Percentiles rank a stretch among this genome's conserved stretches.
Evolutionary conservation across 2,329 filamentous ascomycete species (phyloP).

Genomic region (Fusarium floridanum): DNA sequence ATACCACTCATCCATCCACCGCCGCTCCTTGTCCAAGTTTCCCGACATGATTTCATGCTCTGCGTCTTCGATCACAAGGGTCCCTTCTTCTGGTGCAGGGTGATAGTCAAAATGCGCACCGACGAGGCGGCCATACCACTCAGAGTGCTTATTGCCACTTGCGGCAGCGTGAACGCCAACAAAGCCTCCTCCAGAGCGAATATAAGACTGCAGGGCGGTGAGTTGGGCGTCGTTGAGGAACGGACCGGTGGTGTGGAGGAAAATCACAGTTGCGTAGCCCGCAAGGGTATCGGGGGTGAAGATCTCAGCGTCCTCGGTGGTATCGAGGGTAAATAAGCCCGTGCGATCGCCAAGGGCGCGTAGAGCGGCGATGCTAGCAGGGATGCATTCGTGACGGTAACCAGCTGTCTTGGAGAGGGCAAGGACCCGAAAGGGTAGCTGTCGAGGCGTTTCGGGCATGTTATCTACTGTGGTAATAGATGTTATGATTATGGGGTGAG

Average conservation of each 20-base stretch:
- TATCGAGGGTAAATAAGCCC: background rate
- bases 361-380: slow-evolving; percentile 13
- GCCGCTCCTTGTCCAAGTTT: background rate
- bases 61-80: background rate
- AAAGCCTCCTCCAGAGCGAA: slow-evolving; percentile 19
- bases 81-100: slow-evolving; percentile 26
- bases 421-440: slow-evolving; percentile 9
- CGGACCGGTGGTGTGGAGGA: slow-evolving; percentile 24
- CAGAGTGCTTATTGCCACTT: background rate
- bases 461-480: background rate
- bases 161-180: slow-evolving; percentile 32
- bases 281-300: background rate
- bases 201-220: background rate
- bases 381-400: slow-evolving; percentile 29
- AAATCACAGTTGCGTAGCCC: slow-evolving; percentile 5
- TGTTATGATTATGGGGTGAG: background rate
- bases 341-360: background rate
- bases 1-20: slow-evolving; percentile 32
- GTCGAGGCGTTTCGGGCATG: background rate
- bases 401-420: slow-evolving; percentile 26
- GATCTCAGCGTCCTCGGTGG: slow-evolving; percentile 17
- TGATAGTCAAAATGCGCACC: slow-evolving; percentile 23
- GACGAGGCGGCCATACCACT: slow-evolving; percentile 15
- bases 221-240: slow-evolving; percentile 7
- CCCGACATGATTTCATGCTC: slow-evolving; percentile 13